phyloP scores from a whole-genome alignment of 2,329 filamentous ascomycete genomes.

The Cyanodermella asteris region DNA sequence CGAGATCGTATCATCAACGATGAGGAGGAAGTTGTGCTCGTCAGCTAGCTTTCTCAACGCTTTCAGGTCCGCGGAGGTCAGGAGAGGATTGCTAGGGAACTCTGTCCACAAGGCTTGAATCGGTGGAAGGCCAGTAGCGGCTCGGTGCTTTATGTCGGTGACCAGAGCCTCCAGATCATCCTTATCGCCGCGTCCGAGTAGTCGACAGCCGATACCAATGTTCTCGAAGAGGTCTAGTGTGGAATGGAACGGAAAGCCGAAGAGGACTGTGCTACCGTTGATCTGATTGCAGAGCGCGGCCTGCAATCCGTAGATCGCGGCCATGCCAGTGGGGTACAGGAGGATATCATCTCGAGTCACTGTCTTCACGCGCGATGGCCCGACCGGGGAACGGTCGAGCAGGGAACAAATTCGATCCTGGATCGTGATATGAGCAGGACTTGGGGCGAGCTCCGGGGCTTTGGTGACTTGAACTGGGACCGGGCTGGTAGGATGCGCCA shows the following conservation, averaged over 20 bases:
- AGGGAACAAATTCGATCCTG: too few relatives aligned
- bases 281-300: too few relatives aligned
- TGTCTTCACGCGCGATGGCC: constrained; percentile 3
- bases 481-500: too few relatives aligned
- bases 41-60: constrained; percentile 4
- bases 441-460: too few relatives aligned
- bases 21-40: constrained; percentile 5
- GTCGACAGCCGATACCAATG: too few relatives aligned
- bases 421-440: too few relatives aligned
- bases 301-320: background rate
- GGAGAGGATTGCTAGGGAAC: constrained; percentile 21
- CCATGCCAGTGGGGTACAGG: constrained; percentile 1
- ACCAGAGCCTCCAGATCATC: constrained; percentile 24
- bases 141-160: constrained; percentile 17
- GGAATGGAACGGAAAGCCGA: too few relatives aligned
- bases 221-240: too few relatives aligned
- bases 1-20: constrained; percentile 7
- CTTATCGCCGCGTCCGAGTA: constrained; percentile 23
- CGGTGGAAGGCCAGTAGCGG: constrained; percentile 12
- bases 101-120: constrained; percentile 29
- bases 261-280: too few relatives aligned
- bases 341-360: background rate
- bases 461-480: too few relatives aligned
- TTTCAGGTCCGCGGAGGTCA: constrained; percentile 5
- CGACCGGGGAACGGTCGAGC: too few relatives aligned